phyloP scores from a whole-genome alignment of 2,329 filamentous ascomycete genomes.

The Karstenula rhodostoma region DNA sequence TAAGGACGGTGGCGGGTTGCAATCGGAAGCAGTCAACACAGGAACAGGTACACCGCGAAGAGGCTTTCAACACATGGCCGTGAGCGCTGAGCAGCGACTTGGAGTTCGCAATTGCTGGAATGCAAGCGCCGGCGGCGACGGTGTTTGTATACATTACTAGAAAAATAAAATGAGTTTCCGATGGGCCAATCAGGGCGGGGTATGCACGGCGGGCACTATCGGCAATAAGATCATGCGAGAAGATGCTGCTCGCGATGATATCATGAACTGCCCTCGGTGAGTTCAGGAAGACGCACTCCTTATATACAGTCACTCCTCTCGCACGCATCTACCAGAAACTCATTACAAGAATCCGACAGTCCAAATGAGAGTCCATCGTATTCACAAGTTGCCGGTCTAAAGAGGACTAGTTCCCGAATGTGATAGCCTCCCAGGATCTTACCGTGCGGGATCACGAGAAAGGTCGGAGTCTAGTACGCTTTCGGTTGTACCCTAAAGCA shows the following conservation, averaged over 20 bases:
- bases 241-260: neutral
- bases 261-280: neutral
- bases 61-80: constrained; percentile 12
- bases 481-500: neutral
- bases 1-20: neutral
- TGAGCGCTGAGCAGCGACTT: constrained; percentile 5
- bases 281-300: neutral
- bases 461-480: constrained; percentile 12
- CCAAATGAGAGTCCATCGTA: neutral
- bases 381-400: neutral
- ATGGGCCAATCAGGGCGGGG: constrained; percentile 4
- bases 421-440: neutral
- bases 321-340: neutral
- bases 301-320: neutral
- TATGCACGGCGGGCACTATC: neutral
- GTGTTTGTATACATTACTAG: constrained; percentile 14
- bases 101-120: constrained; percentile 8
- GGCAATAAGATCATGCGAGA: neutral
- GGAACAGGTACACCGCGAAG: constrained; percentile 1
- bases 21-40: constrained; percentile 1
- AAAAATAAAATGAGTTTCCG: constrained; percentile 12
- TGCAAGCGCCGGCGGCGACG: neutral
- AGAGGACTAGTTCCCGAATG: constrained; percentile 10
- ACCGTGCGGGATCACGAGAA: constrained; percentile 4
- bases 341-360: neutral